Conservation (phyloP, 495 filamentous ascomycete genomes). For the Talaromyces proteolyticus region DNA sequence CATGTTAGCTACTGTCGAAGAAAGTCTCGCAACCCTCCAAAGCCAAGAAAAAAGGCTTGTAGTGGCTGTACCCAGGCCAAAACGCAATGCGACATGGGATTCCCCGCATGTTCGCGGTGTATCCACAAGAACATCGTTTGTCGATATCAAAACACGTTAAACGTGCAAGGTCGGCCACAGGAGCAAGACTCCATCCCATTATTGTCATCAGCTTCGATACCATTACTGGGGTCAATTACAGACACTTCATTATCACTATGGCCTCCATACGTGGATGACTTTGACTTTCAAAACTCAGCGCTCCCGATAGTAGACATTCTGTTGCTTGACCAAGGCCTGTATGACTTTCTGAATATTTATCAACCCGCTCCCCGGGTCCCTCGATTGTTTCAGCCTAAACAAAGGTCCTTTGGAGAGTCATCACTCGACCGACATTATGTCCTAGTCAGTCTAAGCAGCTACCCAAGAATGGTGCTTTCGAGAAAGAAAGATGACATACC, state of each 20-base stretch:
- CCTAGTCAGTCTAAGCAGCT: background rate
- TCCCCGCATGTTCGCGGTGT: background rate
- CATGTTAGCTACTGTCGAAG: slow-evolving; percentile 2
- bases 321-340: background rate
- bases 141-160: background rate
- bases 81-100: background rate
- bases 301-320: background rate
- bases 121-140: background rate
- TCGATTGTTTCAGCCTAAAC: background rate
- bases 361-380: background rate
- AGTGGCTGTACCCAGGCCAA: background rate
- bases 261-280: background rate
- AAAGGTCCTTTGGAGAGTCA: background rate
- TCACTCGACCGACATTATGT: background rate
- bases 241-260: background rate
- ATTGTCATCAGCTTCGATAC: background rate
- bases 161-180: background rate
- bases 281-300: background rate
- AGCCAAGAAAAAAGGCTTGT: background rate
- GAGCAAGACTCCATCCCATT: background rate
- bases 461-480: background rate
- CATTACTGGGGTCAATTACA: background rate
- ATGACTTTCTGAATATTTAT: background rate
- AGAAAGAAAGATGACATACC: background rate
- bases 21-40: slow-evolving; percentile 1